Conservation (phyloP, 2,329 filamentous ascomycete genomes). For the Rosellinia necatrix region DNA sequence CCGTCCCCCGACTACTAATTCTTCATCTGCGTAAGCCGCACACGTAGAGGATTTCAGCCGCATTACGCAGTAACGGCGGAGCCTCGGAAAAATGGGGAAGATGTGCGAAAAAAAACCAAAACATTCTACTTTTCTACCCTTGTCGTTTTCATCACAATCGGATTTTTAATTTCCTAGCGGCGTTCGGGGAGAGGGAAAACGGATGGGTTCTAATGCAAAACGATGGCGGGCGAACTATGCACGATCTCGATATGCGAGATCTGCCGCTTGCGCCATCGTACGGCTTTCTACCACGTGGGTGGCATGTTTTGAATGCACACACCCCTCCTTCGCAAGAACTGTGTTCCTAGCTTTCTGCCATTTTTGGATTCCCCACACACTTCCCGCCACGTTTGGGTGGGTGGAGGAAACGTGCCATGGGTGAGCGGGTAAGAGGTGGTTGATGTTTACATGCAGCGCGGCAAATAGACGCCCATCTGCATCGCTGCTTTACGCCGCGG, state of each 20-base stretch:
- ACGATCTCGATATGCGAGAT: slow-evolving; percentile 38
- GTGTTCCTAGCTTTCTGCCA: slow-evolving; percentile 29
- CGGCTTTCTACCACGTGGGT: slow-evolving; percentile 24
- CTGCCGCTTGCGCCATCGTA: slow-evolving; percentile 25
- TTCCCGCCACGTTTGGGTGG: slow-evolving; percentile 32
- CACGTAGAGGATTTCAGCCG: slow-evolving; percentile 33
- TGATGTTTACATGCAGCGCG: slow-evolving; percentile 38
- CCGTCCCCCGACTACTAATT: slow-evolving; percentile 68
- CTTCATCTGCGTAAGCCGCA: slow-evolving; percentile 22
- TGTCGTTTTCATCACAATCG: slow-evolving; percentile 41
- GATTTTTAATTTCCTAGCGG: slow-evolving; percentile 26
- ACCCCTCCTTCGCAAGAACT: slow-evolving; percentile 31
- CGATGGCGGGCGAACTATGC: slow-evolving; percentile 30
- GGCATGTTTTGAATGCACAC: slow-evolving; percentile 38
- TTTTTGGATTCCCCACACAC: slow-evolving; percentile 37
- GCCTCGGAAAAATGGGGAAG: slow-evolving; percentile 20
- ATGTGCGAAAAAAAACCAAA: slow-evolving; percentile 16
- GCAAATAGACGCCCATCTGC: slow-evolving; percentile 45
- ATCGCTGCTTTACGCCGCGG: slow-evolving; percentile 46
- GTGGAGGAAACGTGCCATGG: slow-evolving; percentile 32
- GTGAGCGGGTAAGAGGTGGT: slow-evolving; percentile 24
- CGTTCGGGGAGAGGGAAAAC: slow-evolving; percentile 25
- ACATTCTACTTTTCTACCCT: slow-evolving; percentile 30
- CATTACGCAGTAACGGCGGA: slow-evolving; percentile 24
- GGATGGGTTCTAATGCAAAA: slow-evolving; percentile 27